A percentile compares a stretch with the other conserved stretches of the same genome.
These are phyloP conservation scores for Gossypium lobatum DNA, from an alignment of 441 rosid species.

Conservation along the genomic window DNA sequence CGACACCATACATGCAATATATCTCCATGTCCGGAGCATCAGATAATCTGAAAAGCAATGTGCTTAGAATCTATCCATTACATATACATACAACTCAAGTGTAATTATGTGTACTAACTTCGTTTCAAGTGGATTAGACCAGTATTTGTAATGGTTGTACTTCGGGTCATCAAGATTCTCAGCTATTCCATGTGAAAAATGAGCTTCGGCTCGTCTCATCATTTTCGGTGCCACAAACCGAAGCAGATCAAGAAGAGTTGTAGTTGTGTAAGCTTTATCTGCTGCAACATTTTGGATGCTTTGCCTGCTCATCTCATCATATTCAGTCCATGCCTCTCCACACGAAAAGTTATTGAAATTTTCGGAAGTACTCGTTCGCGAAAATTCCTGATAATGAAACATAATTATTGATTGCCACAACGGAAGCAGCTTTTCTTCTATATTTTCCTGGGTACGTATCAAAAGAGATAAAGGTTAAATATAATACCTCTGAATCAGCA, in stretches of 20 bases:
- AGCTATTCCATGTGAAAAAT: conserved; percentile 66
- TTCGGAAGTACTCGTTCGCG: neutral
- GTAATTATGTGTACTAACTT: conserved; percentile 24
- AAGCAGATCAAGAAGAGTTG: conserved; percentile 41
- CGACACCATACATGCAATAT: conserved; percentile 53
- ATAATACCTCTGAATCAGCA: conserved; percentile 35
- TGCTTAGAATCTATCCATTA: neutral
- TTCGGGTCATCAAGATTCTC: conserved; percentile 56
- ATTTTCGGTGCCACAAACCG: conserved; percentile 52
- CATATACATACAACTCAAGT: neutral
- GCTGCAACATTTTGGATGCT: conserved; percentile 33
- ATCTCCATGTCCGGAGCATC: conserved; percentile 69
- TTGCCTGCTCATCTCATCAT: conserved; percentile 42
- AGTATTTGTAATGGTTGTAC: conserved; percentile 50
- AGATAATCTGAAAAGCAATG: conserved; percentile 42
- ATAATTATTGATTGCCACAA: neutral
- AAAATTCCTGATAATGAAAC: conserved; percentile 30
- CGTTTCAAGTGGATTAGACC: conserved; percentile 70
- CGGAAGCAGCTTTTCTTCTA: neutral
- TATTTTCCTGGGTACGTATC: too few relatives aligned
- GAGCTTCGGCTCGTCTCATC: conserved; percentile 56
- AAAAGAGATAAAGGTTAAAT: neutral
- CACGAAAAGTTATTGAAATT: conserved; percentile 24
- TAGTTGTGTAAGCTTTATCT: conserved; percentile 47
- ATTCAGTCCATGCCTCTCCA: conserved; percentile 50